Evolutionary conservation across 2,329 filamentous ascomycete species (phyloP), one percentile per base, ranked within the genome.

Genomic region (Ophiocordyceps unilateralis): DNA sequence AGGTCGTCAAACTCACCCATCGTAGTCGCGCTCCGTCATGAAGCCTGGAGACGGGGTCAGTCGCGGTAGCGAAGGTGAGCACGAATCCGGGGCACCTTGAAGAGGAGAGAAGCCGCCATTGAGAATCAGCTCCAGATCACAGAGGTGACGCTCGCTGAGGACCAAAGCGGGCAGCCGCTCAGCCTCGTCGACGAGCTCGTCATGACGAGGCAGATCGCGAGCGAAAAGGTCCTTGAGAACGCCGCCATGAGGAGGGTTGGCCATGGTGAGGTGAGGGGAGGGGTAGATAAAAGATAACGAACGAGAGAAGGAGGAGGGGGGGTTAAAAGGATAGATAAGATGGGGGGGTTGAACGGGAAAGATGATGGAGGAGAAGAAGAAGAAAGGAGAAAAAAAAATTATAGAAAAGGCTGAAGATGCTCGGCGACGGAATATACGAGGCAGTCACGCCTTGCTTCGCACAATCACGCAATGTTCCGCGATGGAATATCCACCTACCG

Each of bases 31-130:
- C 72, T 98, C 79, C 64, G 77, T 94, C 83, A 98, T 82, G 72
- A 98, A 98, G 57, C 88, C 86, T 93, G n/a, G 20, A 45, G 38
- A 34, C 19, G 19, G 22, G 2, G 22, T 41, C 28, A 5, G 15
- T 10, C 8, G 9, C 5, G 2, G 19, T 10, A 12, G 23, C 8
- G 24, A 15, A 20, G 20, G 3, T 10, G 15, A 30, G 34, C 20
- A 14, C 37, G 22, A 11, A 14, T 19, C 15, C 37, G 38, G 72
- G 78, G 49, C 56, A 93, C 88, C 91, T 77, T 98, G 89, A 36
- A 98, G 77, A 46, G 91, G 91, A 50, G 88, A 95, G 71, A 98
- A 98, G 51, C 91, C 91, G 61, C 91, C 91, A 64, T 87, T 96
- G 64, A 98, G 79, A 58, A 98, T 87, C 65, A 98, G 68, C 68